These are phyloP conservation scores for Nitzschia palea DNA, from an alignment of 108 stramenopile genomes.

Conservation along the genomic window DNA sequence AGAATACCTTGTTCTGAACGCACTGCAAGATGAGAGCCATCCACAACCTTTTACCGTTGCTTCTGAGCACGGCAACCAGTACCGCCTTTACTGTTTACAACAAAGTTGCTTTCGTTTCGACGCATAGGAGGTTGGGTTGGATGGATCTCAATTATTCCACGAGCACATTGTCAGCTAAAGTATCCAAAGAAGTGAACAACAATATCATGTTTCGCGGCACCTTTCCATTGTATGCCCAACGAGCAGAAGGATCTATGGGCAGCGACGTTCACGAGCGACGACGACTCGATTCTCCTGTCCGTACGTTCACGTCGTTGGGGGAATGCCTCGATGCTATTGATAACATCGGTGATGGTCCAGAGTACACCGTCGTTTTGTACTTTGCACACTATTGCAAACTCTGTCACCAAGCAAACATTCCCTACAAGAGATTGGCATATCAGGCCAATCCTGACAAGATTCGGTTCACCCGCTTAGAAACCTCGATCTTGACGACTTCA, in stretches of 20 bases:
- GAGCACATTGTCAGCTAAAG: no score
- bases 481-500: slow-evolving; percentile 1
- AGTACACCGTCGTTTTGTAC: slow-evolving; percentile 13
- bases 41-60: no score
- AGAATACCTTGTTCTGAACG: no score
- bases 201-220: not conserved
- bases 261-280: not conserved
- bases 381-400: slow-evolving; percentile 19
- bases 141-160: no score
- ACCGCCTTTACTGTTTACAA: no score
- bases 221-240: not conserved
- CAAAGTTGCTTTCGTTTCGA: no score
- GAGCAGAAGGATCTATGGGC: not conserved
- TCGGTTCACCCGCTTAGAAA: slow-evolving; percentile 5
- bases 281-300: not conserved
- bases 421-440: slow-evolving; percentile 15
- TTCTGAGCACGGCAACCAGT: no score
- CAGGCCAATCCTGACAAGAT: not conserved
- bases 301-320: not conserved
- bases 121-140: no score
- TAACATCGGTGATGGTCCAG: not conserved
- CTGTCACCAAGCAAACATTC: slow-evolving; percentile 10
- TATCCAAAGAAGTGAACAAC: no score
- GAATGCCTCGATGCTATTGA: slow-evolving; percentile 4
- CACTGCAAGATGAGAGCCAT: no score